These are phyloP conservation scores for Entomortierella lignicola DNA, from an alignment of 192 early-diverging fungal species.

Conservation along the genomic window DNA sequence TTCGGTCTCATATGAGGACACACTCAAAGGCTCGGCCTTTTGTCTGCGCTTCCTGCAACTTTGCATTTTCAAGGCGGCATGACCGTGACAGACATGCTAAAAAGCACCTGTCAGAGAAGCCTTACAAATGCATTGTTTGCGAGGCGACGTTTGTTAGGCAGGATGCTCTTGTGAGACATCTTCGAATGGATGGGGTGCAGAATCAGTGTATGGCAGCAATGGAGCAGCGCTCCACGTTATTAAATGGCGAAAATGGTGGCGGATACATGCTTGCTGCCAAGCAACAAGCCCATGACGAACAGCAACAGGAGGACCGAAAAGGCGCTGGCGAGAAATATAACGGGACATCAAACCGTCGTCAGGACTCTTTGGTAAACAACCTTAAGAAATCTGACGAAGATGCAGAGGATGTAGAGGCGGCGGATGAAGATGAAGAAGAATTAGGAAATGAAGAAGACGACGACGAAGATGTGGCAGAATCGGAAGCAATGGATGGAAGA, in stretches of 20 bases:
- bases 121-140: slow-evolving; percentile 70
- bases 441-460: not conserved
- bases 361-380: not conserved
- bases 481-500: not conserved
- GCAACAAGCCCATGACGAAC: slow-evolving; percentile 46
- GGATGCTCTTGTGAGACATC: slow-evolving; percentile 46
- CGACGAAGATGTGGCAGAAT: not conserved
- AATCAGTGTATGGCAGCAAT: slow-evolving; percentile 53
- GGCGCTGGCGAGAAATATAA: slow-evolving; percentile 11
- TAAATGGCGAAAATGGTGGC: slow-evolving; percentile 20
- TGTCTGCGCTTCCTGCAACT: slow-evolving; percentile 70
- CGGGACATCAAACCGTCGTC: not conserved
- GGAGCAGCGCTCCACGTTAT: slow-evolving; percentile 42
- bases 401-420: not conserved
- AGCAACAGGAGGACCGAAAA: slow-evolving; percentile 23
- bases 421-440: slow-evolving; percentile 6
- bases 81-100: slow-evolving; percentile 82
- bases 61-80: slow-evolving; percentile 81
- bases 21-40: slow-evolving; percentile 81
- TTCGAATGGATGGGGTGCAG: slow-evolving; percentile 52
- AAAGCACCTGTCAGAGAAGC: slow-evolving; percentile 70
- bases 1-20: slow-evolving; percentile 81
- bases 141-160: slow-evolving; percentile 53
- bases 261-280: slow-evolving; percentile 48
- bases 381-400: not conserved